Percentiles rank a stretch among this genome's conserved stretches.
Evolutionary conservation across 148 eudicot genomes (phyloP).

Genomic region (Rhododendron kiyosumense): DNA sequence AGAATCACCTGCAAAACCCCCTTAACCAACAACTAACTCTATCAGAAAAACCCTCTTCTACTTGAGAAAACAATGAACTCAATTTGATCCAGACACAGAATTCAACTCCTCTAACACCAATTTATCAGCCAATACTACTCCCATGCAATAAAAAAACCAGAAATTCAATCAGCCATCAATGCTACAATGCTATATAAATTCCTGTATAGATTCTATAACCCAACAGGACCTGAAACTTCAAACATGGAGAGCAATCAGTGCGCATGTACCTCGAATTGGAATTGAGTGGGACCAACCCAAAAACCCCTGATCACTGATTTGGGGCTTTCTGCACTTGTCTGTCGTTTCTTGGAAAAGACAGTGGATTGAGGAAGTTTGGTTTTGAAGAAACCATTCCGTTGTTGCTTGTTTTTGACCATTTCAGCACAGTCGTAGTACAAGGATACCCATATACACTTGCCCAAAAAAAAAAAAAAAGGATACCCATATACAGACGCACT

Average conservation of each 20-base stretch:
- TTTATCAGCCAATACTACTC: background rate
- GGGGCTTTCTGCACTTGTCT: background rate
- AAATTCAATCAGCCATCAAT: background rate
- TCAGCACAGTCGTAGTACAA: slow-evolving; percentile 1
- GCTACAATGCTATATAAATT: background rate
- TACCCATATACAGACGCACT: background rate
- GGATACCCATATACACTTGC: background rate
- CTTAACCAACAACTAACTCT: background rate
- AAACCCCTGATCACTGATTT: background rate
- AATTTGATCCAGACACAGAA: background rate
- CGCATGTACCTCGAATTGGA: slow-evolving; percentile 2
- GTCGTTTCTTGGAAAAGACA: slow-evolving; percentile 4
- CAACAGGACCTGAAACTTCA: background rate
- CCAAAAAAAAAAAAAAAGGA: background rate
- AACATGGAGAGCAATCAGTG: background rate
- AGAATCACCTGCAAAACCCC: slow-evolving; percentile 11
- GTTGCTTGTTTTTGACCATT: slow-evolving; percentile 9
- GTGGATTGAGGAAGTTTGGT: slow-evolving; percentile 2
- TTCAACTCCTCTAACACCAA: background rate
- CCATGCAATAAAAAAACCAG: background rate
- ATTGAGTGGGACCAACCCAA: background rate
- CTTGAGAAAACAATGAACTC: background rate
- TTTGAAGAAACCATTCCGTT: background rate
- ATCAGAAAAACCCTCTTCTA: slow-evolving; percentile 1
- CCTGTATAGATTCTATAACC: background rate